Evolutionary conservation across 257 asterid genomes (phyloP), one percentile per base, ranked within the genome.

Genomic region (Solanum neorickii): DNA sequence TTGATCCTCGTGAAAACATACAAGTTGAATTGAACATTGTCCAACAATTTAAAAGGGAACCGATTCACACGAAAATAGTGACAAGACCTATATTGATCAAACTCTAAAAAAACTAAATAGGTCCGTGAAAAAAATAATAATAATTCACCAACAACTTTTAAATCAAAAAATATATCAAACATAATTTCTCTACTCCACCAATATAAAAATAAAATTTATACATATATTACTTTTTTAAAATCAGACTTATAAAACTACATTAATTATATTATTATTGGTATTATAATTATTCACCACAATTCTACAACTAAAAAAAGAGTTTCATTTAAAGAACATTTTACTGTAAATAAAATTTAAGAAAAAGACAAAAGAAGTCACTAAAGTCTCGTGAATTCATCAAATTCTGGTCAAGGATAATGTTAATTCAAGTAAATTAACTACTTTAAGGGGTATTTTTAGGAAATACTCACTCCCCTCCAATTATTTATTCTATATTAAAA

Each of bases 361-460:
- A 16, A 33, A 3, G 3, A 16, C 29, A 74, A 74, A 74, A 46
- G 5, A 15, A 27, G 65, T 46, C 65, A 44, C 84, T 46, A 27
- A 78, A 46, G 68, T 80, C 85, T 29, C 2, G 46, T 49, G 85
- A 31, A 18, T 47, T 0, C 25, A 20, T 47, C 27, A 49, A 82
- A 29, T 29, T 82, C 20, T 29, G 68, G 85, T 82, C 85, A 82
- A 29, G 2, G 68, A 78, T 46, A 0, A 78, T 47, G 84, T 15
- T 44, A 80, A 78, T 15, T 78, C 84, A 47, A 78, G 66, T 78
- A 78, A 78, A 78, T 80, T 80, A 47, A 47, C 44, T 7, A 80
- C 27, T 29, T 80, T 47, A 5, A 80, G 37, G 44, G 85, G 25
- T 9, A 47, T 47, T 80, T 56, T 78, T 21, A 47, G 68, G 44